Percentiles rank a stretch among this genome's conserved stretches.
Conservation (phyloP, 345 rosid species). For the Acer saccharum region DNA sequence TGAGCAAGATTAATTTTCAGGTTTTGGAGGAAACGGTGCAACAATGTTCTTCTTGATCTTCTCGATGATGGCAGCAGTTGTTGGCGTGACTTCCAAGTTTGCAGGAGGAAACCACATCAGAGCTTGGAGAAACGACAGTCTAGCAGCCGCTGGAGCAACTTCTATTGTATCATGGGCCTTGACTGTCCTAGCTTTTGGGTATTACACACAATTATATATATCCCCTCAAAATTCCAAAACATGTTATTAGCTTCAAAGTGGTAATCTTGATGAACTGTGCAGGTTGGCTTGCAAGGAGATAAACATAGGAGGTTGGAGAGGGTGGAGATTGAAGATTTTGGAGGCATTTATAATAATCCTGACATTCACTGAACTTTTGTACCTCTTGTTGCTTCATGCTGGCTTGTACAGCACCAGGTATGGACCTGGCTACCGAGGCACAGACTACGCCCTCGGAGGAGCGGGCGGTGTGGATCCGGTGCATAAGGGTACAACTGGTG, state of each 20-base stretch:
- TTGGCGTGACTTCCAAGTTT: conserved; percentile 72
- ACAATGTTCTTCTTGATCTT: conserved; percentile 74
- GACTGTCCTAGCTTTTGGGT: conserved; percentile 86
- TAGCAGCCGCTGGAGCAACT: conserved; percentile 77
- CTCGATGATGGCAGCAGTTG: conserved; percentile 57
- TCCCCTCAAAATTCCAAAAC: neutral
- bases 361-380: conserved; percentile 65
- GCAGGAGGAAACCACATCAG: conserved; percentile 75
- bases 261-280: neutral
- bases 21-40: conserved; percentile 93
- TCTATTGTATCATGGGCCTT: conserved; percentile 75
- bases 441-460: conserved; percentile 42
- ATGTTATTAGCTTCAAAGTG: too few relatives aligned
- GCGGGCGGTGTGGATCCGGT: conserved; percentile 31
- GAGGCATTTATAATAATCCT: conserved; percentile 83
- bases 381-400: conserved; percentile 70
- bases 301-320: conserved; percentile 78
- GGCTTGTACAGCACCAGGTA: conserved; percentile 69
- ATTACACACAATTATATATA: neutral
- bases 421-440: conserved; percentile 81
- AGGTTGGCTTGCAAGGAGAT: conserved; percentile 93
- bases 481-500: conserved; percentile 31
- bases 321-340: conserved; percentile 69
- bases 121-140: conserved; percentile 78
- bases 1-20: conserved; percentile 27